Evolutionary conservation across 805 yeast species (phyloP).

Genomic region (Kockiozyma suomiensis): DNA sequence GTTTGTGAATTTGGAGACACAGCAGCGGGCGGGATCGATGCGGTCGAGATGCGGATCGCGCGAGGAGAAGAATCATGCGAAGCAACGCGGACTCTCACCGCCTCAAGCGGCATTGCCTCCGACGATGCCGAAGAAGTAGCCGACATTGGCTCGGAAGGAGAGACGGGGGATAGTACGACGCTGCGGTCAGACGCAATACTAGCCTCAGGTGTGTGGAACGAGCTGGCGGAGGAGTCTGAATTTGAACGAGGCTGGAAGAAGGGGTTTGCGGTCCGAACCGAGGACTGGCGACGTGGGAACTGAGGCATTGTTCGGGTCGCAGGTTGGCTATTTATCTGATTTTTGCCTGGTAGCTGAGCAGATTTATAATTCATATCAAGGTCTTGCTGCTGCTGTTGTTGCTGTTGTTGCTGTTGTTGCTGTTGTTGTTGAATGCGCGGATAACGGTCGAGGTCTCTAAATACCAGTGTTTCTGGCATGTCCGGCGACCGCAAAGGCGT

Average conservation of each 20-base stretch:
- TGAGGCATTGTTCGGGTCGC: not conserved
- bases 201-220: not conserved
- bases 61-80: constrained; percentile 16
- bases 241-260: not conserved
- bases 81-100: constrained; percentile 14
- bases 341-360: not conserved
- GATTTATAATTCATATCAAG: no score
- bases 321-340: not conserved
- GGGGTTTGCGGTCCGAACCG: constrained; percentile 13
- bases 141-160: not conserved
- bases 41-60: constrained; percentile 7
- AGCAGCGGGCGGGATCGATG: not conserved
- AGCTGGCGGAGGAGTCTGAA: constrained; percentile 1
- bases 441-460: constrained; percentile 30
- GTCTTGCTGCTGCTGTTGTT: not conserved
- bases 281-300: constrained; percentile 30
- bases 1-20: not conserved
- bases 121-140: constrained; percentile 6
- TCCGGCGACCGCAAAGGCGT: constrained; percentile 8
- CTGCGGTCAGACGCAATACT: not conserved
- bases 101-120: constrained; percentile 13
- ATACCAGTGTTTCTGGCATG: constrained; percentile 17
- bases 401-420: not conserved
- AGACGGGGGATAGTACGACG: not conserved
- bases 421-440: constrained; percentile 17